Percentiles rank a stretch among this genome's conserved stretches.
phyloP scores from a whole-genome alignment of 352 stramenopile species.

The Globisporangium iwayamae region DNA sequence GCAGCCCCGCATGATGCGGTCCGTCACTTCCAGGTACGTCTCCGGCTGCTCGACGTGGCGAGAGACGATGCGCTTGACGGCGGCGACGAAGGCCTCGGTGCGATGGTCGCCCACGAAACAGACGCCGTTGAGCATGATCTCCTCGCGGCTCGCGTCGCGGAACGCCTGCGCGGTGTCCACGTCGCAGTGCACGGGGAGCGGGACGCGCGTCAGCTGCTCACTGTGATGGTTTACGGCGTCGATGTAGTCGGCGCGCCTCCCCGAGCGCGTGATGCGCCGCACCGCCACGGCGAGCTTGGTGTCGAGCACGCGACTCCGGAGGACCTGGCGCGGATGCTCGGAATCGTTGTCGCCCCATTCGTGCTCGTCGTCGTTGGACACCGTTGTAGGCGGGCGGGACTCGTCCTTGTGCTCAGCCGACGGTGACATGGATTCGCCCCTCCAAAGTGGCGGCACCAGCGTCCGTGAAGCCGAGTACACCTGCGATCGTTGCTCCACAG shows the following conservation, averaged over 20 bases:
- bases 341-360: conserved; percentile 8
- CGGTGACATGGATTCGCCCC: background rate
- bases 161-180: conserved; percentile 70
- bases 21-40: conserved; percentile 40
- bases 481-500: too few relatives aligned
- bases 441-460: background rate
- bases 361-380: background rate
- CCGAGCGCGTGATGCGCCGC: conserved; percentile 32
- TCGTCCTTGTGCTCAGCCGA: conserved; percentile 1
- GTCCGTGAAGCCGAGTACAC: too few relatives aligned
- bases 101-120: conserved; percentile 71
- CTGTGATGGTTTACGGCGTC: conserved; percentile 34
- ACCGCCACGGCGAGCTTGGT: conserved; percentile 34
- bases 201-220: conserved; percentile 36
- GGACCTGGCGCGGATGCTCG: background rate
- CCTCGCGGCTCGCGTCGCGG: conserved; percentile 59
- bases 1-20: conserved; percentile 68
- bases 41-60: conserved; percentile 42
- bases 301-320: conserved; percentile 29
- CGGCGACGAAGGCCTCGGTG: conserved; percentile 67
- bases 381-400: background rate
- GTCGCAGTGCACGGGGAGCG: conserved; percentile 54
- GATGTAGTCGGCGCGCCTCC: conserved; percentile 50
- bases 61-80: conserved; percentile 69
- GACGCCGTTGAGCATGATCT: conserved; percentile 72